phyloP scores from a whole-genome alignment of 140 eudicot species.

The Oenanthe javanica region DNA sequence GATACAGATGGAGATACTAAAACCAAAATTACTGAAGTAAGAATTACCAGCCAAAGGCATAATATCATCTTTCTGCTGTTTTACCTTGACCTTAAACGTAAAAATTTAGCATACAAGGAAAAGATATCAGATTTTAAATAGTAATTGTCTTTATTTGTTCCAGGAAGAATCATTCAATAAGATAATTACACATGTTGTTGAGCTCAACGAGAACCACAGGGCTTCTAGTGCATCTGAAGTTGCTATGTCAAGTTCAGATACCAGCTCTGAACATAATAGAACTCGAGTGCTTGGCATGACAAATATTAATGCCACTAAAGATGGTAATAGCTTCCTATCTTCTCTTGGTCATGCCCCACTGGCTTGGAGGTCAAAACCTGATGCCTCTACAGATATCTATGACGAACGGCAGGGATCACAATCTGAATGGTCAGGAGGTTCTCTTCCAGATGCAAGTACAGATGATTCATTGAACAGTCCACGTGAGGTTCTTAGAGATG shows the following conservation, averaged over 20 bases:
- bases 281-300: conserved; percentile 41
- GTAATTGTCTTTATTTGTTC: conserved; percentile 3
- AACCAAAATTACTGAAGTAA: conserved; percentile 49
- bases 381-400: conserved; percentile 15
- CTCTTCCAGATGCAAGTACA: conserved; percentile 55
- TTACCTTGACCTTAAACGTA: not conserved
- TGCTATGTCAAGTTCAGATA: conserved; percentile 68
- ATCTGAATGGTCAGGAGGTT: conserved; percentile 75
- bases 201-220: conserved; percentile 26
- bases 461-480: conserved; percentile 68
- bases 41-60: conserved; percentile 14
- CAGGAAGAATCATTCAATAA: conserved; percentile 48
- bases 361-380: conserved; percentile 17
- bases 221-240: conserved; percentile 81
- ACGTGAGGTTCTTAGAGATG: conserved; percentile 35
- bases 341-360: conserved; percentile 12
- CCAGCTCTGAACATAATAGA: conserved; percentile 74
- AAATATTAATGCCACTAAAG: conserved; percentile 20
- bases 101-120: not conserved
- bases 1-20: conserved; percentile 35
- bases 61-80: not conserved
- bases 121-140: not conserved
- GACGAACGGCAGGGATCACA: conserved; percentile 50
- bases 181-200: conserved; percentile 19
- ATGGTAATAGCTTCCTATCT: conserved; percentile 17